A percentile compares a stretch with the other conserved stretches of the same genome.
Conservation (phyloP, 2,329 filamentous ascomycete genomes). For the Plenodomus biglobosus region DNA sequence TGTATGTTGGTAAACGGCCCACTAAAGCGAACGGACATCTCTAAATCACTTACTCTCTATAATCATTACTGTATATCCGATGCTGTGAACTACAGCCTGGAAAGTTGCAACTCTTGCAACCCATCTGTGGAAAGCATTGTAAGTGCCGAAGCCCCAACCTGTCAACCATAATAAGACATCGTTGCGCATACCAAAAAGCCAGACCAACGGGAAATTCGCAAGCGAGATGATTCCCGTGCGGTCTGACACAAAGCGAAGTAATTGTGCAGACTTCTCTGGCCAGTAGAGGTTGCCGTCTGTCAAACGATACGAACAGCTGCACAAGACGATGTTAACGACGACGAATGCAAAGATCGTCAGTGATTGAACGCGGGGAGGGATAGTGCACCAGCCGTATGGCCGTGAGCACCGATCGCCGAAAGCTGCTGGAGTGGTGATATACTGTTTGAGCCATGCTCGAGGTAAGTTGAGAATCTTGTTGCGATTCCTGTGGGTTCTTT, state of each 20-base stretch:
- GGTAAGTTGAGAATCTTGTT: slow-evolving; percentile 3
- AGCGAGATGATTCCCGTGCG: slow-evolving; percentile 66
- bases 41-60: slow-evolving; percentile 24
- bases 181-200: slow-evolving; percentile 68
- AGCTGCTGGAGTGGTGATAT: slow-evolving; percentile 49
- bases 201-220: slow-evolving; percentile 64
- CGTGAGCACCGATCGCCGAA: slow-evolving; percentile 48
- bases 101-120: slow-evolving; percentile 63
- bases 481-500: not conserved
- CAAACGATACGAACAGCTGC: slow-evolving; percentile 49
- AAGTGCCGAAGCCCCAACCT: slow-evolving; percentile 68
- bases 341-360: slow-evolving; percentile 51
- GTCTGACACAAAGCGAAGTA: slow-evolving; percentile 61
- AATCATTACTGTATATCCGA: slow-evolving; percentile 58
- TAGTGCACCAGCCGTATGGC: slow-evolving; percentile 48
- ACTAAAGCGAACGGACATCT: no score
- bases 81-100: slow-evolving; percentile 64
- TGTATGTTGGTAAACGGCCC: slow-evolving; percentile 1
- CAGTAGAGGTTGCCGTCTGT: slow-evolving; percentile 53
- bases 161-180: slow-evolving; percentile 67
- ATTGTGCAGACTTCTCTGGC: slow-evolving; percentile 41
- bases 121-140: slow-evolving; percentile 69
- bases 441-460: slow-evolving; percentile 23
- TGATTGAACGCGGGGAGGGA: slow-evolving; percentile 53
- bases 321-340: slow-evolving; percentile 49